Base-by-base conservation (phyloP, 2,329 filamentous ascomycete genomes). In the Thelonectria discophora region DNA sequence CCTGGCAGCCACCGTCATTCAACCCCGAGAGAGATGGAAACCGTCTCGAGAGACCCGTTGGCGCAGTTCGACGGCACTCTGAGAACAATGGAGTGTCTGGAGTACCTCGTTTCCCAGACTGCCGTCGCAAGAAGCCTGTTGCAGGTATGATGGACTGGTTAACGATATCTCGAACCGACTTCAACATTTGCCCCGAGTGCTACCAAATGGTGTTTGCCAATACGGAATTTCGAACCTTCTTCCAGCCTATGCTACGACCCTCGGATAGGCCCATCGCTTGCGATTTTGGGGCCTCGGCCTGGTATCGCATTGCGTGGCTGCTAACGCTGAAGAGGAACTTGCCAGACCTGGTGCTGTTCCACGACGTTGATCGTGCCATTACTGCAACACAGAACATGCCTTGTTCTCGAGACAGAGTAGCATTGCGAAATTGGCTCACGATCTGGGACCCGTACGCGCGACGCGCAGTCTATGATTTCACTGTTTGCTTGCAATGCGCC, bases 291-390 rank as follows among this genome's bases (percentile, higher is more conserved):
- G 84, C 87, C 12, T 84, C 82, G 0, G 86, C 90, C 1, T 97
- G 93, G 92, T 90, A 92, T 69, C 88, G 92, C 27, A 87, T 97
- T 40, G 93, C 93, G 1, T 97, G 91, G 87, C 82, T 94, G 3
- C 82, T 97, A 64, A 94, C 89, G 2, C 79, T 91, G 54, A 93
- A 93, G 75, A 86, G 92, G 66, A 79, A 86, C 12, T 81, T 86
- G 17, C 81, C 84, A 3, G 88, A 92, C 65, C 78, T 95, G 42
- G 84, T 86, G 12, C 78, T 96, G 5, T 82, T 97, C 30, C 86
- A 90, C 60, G 84, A 86, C 39, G 82, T 97, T 34, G 88, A 90
- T 5, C 83, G 85, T 10, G 84, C 92, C 40, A 64, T 69, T 15
- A 54, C 71, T 6, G 80, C 84, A 2, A 82, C 84, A 5, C 83